Conservation (phyloP, 805 yeast genomes). For the Monosporozyma unispora region DNA sequence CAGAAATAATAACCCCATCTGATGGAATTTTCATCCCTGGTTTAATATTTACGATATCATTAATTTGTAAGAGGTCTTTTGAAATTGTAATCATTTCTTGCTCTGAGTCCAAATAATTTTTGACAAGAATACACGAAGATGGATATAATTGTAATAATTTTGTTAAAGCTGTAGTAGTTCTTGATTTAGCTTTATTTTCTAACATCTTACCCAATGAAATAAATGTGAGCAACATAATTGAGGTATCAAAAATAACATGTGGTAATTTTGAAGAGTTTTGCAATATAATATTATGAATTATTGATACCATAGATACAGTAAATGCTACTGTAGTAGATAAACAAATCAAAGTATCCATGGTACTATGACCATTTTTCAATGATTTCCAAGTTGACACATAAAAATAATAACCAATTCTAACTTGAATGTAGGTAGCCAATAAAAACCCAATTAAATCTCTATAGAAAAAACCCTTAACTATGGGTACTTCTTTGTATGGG, state of each 20-base stretch:
- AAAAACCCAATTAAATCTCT: constrained; percentile 52
- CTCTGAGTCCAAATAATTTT: constrained; percentile 6
- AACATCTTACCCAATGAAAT: constrained; percentile 85
- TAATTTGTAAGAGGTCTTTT: constrained; percentile 66
- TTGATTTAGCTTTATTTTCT: constrained; percentile 88
- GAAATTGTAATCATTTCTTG: constrained; percentile 34
- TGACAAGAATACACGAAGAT: constrained; percentile 55
- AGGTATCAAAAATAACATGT: constrained; percentile 72
- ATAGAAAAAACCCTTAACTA: constrained; percentile 20
- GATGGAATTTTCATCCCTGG: constrained; percentile 91
- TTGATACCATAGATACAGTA: constrained; percentile 58
- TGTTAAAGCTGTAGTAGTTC: constrained; percentile 82
- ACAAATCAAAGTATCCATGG: constrained; percentile 88
- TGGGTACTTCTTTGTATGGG: constrained; percentile 21
- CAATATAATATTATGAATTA: constrained; percentile 38
- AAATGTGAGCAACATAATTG: constrained; percentile 74
- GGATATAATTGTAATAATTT: constrained; percentile 76
- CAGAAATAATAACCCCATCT: constrained; percentile 74
- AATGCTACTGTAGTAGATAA: constrained; percentile 76
- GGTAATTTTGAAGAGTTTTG: constrained; percentile 39
- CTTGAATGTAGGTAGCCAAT: constrained; percentile 53
- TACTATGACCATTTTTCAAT: constrained; percentile 58
- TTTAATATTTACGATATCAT: constrained; percentile 66
- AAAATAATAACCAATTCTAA: constrained; percentile 59
- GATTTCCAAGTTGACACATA: constrained; percentile 58